Evolutionary conservation across 1,139 yeast genomes (phyloP), one percentile per base, ranked within the genome.

Genomic region (Candida frijolesensis): DNA sequence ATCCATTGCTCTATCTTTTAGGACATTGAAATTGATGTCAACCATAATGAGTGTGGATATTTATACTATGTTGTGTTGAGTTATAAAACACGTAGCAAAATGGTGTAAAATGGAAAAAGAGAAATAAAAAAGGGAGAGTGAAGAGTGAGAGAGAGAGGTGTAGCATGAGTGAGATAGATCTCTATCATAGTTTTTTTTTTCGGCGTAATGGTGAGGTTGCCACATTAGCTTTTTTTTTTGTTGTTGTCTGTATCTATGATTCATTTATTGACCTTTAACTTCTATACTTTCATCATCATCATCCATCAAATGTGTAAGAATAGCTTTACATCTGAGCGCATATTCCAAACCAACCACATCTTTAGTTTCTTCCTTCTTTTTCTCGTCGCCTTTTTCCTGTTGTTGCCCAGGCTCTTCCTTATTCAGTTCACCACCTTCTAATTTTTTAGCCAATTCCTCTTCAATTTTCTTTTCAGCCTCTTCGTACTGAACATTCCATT

Each of bases 401-500:
- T 42, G 45, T 27, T 51, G 45, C 53, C 57, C 52, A 8, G 10
- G 29, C 37, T 52, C 49, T 35, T 54, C 51, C 43, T 59, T 50
- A 37, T 63, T 70, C 29, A 64, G 64, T 7, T 56, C 57, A 48
- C 54, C 54, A 12, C 53, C 60, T 14, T 57, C 51, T 70, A 45
- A 45, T 42, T 51, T 56, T 34, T 61, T 61, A 42, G 66, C 70
- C 46, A 78, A 56, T 53, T 74, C 72, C 51, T 66, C 65, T 50
- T 72, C 72, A 27, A 76, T 63, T 49, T 65, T 71, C 38, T 60
- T 67, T 48, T 78, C 78, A 11, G 76, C 77, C 19, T 67, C 68
- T 45, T 64, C 69, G 19, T 80, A 79, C 51, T 74, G 66, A 29
- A 64, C 67, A 57, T 87, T 87, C 94, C 95, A 88, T 46, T 71